Base-by-base conservation (phyloP, 352 stramenopile genomes). In the Phytophthora multivora region DNA sequence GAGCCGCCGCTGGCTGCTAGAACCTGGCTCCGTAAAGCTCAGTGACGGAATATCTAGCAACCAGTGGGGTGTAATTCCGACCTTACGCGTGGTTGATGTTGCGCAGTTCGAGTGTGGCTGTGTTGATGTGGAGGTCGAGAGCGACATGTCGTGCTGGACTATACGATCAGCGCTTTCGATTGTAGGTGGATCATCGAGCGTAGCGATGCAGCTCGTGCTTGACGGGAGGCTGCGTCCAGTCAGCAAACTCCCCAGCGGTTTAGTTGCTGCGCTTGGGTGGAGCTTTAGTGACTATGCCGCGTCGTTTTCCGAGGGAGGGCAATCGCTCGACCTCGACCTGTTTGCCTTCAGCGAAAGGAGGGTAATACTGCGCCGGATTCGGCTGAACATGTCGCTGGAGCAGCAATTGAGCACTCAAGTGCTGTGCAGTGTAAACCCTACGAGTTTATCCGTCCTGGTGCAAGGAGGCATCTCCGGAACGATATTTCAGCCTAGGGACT, bases 1-100 rank as follows among this genome's bases (percentile, higher is more conserved):
- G 59, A 67, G 36, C 15, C 36, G 25, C 5, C 59, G 51, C 5
- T 67, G 59, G 59, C 10, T 67, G 43, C 26, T 67, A 13, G 51
- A 49, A 8, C 58, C 58, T 23, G 58, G 41, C 1, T 66, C 58
- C 5, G 3, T 67, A 18, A 26, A 51, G 7, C 5, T 57, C 8
- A 21, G 42, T 19, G n/a, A 42, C 13, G 30, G 36, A 5, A 12
- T n/a, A 19, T 19, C 39, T 18, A 23, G 21, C 21, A 43, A 9
- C 5, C 18, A 9, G 2, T 31, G 28, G 38, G 8, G 26, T 11
- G 8, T 30, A 21, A 18, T 39, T 21, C 5, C n/a, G 21, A 15
- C 25, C 1, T 18, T 51, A 5, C 46, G 16, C 4, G 5, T 66
- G 4, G 33, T 50, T 19, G 16, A 46, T 3, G 5, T 67, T 11